Evolutionary conservation across 2,329 filamentous ascomycete species (phyloP).

Genomic region (Colletotrichum cuscutae): DNA sequence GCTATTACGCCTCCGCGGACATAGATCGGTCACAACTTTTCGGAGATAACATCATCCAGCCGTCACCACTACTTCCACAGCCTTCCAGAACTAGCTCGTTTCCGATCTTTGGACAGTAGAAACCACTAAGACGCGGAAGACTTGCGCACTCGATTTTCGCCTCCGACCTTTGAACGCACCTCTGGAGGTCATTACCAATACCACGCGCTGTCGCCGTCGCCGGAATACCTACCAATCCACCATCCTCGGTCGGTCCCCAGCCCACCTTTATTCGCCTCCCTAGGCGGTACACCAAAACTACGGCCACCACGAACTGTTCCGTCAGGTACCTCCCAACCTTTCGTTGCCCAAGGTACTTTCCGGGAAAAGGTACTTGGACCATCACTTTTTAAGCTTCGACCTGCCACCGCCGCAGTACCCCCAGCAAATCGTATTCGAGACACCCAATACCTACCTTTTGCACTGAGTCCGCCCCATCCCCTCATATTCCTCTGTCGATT

Average conservation of each 20-base stretch:
- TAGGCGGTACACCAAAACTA: conserved; percentile 1
- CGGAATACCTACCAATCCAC: not conserved
- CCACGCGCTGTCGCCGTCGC: conserved; percentile 11
- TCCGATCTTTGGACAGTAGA: not conserved
- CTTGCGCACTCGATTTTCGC: conserved; percentile 16
- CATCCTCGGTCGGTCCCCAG: conserved; percentile 24
- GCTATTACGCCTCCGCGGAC: not conserved
- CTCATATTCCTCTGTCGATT: not conserved
- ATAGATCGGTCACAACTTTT: conserved; percentile 3
- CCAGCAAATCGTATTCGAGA: not conserved
- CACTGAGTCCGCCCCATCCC: not conserved
- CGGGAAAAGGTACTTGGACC: not conserved
- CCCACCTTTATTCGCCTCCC: conserved; percentile 33
- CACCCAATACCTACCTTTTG: not conserved
- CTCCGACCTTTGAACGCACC: conserved; percentile 15
- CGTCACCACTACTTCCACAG: conserved; percentile 19
- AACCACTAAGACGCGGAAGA: not conserved
- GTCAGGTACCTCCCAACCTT: not conserved
- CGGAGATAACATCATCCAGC: conserved; percentile 10
- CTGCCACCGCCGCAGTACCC: not conserved
- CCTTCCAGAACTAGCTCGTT: conserved; percentile 16
- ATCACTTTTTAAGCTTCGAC: not conserved
- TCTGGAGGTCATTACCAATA: conserved; percentile 32
- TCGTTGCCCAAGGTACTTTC: not conserved
- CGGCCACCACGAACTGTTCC: conserved; percentile 10